phyloP scores from a whole-genome alignment of 169 alveolate species.

The Eimeria maxima region DNA sequence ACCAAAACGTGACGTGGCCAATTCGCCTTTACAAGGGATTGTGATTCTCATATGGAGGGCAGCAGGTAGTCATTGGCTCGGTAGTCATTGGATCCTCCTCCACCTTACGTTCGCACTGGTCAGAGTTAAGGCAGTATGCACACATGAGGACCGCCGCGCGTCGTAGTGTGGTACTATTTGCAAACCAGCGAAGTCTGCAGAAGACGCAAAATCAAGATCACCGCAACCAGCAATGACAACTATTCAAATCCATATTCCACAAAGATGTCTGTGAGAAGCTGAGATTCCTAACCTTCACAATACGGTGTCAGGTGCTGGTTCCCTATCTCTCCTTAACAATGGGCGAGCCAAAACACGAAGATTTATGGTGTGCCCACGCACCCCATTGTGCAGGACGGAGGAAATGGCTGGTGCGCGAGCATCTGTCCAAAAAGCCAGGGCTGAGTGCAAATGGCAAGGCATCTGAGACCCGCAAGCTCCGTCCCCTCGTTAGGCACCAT shows the following conservation, averaged over 20 bases:
- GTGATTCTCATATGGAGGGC: not conserved
- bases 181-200: conserved; percentile 67
- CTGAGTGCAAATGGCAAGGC: conserved; percentile 7
- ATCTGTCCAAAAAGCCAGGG: conserved; percentile 76
- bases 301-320: not conserved
- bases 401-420: conserved; percentile 33
- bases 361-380: not conserved
- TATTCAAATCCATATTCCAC: not conserved
- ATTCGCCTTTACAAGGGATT: not conserved
- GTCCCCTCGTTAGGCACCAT: not conserved
- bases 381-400: conserved; percentile 54
- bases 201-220: not conserved
- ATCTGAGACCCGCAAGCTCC: not conserved
- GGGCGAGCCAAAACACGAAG: not conserved
- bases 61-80: not conserved
- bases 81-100: not conserved
- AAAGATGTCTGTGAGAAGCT: not conserved
- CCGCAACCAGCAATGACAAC: not conserved
- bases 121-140: conserved; percentile 71
- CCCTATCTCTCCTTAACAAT: not conserved
- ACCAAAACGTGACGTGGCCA: not conserved
- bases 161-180: conserved; percentile 51
- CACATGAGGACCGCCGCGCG: conserved; percentile 71
- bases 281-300: not conserved
- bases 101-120: conserved; percentile 69